A percentile compares a stretch with the other conserved stretches of the same genome.
phyloP scores from a whole-genome alignment of 345 rosid species.

The Abelmoschus esculentus region DNA sequence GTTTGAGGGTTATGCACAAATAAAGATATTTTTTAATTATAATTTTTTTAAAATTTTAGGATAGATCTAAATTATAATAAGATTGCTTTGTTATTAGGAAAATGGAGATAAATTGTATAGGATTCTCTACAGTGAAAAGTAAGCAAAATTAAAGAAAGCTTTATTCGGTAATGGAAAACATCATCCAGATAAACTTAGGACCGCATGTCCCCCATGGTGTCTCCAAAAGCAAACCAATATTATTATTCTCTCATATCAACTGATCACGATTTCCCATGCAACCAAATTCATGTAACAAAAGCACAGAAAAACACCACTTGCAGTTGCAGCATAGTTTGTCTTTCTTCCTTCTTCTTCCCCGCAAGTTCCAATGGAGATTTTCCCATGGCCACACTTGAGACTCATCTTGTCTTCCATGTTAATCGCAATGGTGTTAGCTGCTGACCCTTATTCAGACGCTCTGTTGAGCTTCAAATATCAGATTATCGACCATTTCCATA shows the following conservation, averaged over 20 bases:
- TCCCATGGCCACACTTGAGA: conserved; percentile 23
- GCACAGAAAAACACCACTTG: too few species aligned
- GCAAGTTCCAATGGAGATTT: conserved; percentile 54
- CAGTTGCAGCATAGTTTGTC: conserved; percentile 2
- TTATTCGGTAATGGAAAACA: conserved; percentile 38
- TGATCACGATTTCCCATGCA: conserved; percentile 64
- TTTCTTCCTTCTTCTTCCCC: conserved; percentile 15
- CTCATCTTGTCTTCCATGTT: conserved; percentile 24
- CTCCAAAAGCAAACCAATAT: conserved; percentile 27
- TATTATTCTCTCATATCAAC: conserved; percentile 18
- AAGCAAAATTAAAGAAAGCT: conserved; percentile 20
- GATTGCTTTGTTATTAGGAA: background rate
- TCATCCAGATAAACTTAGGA: conserved; percentile 22
- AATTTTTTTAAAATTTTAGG: too few species aligned
- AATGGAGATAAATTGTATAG: conserved; percentile 17
- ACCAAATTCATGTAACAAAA: conserved; percentile 13
- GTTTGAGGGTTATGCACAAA: too few species aligned
- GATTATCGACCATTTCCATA: conserved; percentile 35
- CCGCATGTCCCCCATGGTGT: conserved; percentile 30
- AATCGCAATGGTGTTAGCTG: conserved; percentile 17
- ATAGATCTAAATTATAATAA: too few species aligned
- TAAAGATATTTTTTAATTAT: background rate
- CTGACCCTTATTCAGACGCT: conserved; percentile 59
- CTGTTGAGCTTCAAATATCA: conserved; percentile 67
- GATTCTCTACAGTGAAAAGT: conserved; percentile 23